Percentiles rank a stretch among this genome's conserved stretches.
phyloP scores from a whole-genome alignment of 2,329 filamentous ascomycete species.

The Epichloe gansuensis region DNA sequence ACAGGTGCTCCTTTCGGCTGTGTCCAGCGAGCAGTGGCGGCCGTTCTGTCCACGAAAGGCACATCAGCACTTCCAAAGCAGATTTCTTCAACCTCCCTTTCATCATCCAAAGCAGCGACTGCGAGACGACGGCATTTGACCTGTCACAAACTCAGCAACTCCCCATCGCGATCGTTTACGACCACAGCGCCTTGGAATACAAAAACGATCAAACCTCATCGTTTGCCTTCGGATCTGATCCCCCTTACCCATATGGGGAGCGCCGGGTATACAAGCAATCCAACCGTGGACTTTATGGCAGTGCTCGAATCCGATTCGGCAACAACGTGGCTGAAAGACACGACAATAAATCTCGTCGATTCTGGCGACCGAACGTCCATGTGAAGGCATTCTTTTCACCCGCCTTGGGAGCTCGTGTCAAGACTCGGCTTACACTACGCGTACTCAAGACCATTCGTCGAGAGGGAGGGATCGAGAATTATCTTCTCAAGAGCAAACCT shows the following conservation, averaged over 20 bases:
- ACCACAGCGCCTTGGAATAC: slow-evolving; percentile 22
- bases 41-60: slow-evolving; percentile 9
- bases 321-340: slow-evolving; percentile 63
- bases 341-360: slow-evolving; percentile 57
- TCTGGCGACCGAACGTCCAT: slow-evolving; percentile 66
- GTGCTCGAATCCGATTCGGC: slow-evolving; percentile 60
- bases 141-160: not conserved
- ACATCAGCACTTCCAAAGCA: slow-evolving; percentile 2
- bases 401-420: slow-evolving; percentile 49
- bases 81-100: not conserved
- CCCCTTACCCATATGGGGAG: slow-evolving; percentile 64
- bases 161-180: slow-evolving; percentile 20
- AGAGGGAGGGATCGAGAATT: slow-evolving; percentile 80
- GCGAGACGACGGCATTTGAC: not conserved
- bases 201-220: slow-evolving; percentile 31
- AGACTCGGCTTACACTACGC: slow-evolving; percentile 55
- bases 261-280: slow-evolving; percentile 67
- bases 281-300: slow-evolving; percentile 62
- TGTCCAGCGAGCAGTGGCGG: slow-evolving; percentile 9
- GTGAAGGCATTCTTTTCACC: slow-evolving; percentile 55
- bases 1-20: slow-evolving; percentile 2
- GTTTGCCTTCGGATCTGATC: slow-evolving; percentile 36
- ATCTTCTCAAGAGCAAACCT: slow-evolving; percentile 71
- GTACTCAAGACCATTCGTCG: slow-evolving; percentile 69
- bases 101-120: not conserved